These are phyloP conservation scores for Xylaria grammica DNA, from an alignment of 495 filamentous ascomycete genomes.

Conservation along the genomic window DNA sequence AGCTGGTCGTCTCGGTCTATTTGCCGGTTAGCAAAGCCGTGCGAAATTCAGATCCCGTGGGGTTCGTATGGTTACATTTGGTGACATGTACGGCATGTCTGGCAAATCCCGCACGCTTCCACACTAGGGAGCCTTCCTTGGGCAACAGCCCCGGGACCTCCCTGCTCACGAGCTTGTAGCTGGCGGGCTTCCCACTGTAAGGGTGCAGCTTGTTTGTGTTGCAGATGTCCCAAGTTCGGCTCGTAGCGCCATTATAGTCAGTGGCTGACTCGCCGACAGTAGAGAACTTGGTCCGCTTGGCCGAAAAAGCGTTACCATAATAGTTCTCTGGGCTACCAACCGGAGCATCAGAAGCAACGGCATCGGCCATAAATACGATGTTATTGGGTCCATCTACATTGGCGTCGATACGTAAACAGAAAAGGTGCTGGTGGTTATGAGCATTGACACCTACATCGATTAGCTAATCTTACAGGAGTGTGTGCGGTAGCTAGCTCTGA, in stretches of 20 bases:
- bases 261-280: conserved; percentile 74
- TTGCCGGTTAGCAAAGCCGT: background rate
- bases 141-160: conserved; percentile 83
- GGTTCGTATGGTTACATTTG: conserved; percentile 67
- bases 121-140: conserved; percentile 82
- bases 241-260: conserved; percentile 81
- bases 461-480: conserved; percentile 14
- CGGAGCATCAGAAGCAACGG: conserved; percentile 65
- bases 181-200: conserved; percentile 83
- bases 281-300: conserved; percentile 81
- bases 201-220: conserved; percentile 85
- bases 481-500: conserved; percentile 60
- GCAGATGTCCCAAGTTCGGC: conserved; percentile 89
- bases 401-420: conserved; percentile 88
- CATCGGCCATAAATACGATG: conserved; percentile 84
- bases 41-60: no score
- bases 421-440: conserved; percentile 94
- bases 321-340: conserved; percentile 83
- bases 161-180: conserved; percentile 89
- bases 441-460: conserved; percentile 51
- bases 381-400: conserved; percentile 89
- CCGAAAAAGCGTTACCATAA: conserved; percentile 94
- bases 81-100: conserved; percentile 92
- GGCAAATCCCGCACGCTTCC: conserved; percentile 93
- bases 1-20: conserved; percentile 84